Base-by-base conservation (phyloP, 2,329 filamentous ascomycete genomes). In the Lasiodiplodia theobromae region DNA sequence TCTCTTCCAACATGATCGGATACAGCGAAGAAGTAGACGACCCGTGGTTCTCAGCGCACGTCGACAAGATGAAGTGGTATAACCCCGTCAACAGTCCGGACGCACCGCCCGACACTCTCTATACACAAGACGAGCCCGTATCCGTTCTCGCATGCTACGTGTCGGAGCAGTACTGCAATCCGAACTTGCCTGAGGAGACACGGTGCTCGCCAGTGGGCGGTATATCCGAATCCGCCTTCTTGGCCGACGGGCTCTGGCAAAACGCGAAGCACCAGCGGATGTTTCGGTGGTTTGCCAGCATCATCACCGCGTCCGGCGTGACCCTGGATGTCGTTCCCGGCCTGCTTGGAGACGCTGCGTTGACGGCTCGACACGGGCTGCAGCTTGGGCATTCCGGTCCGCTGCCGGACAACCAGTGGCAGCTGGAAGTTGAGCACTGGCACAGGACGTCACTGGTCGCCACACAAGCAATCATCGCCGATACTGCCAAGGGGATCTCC, bases 11-110 rank as follows among this genome's bases (percentile, higher is more conserved):
- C 38, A 60, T 51, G n/a, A 71, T 81, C 25, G 51, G 37, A 10
- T 80, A 75, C 68, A 54, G 62, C 2, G 58, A 71, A 8, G 71
- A 74, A 10, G 72, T 73, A 47, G 67, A 74, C 31, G 78, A 80
- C 66, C 75, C 75, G 3, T 76, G 76, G 73, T 78, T 76, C 54
- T 68, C 72, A 1, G 76, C 77, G 4, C 72, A 76, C 8, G 11
- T 21, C n/a, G 12, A 16, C 40, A 25, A 14, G 11, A 8, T 31
- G 14, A 49, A 31, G 21, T 18, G 40, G 12, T 60, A 44, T 12
- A 44, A 44, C n/a, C 44, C 56, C 2, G 56, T 44, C 38, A 60
- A 37, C 21, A n/a, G 44, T 12, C 18, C 44, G 12, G 56, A 44
- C 16, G 34, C n/a, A 18, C 12, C 18, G n/a, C 23, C 25, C 5